Base-by-base conservation (phyloP, 257 asterid species). In the Primulina tabacum region DNA sequence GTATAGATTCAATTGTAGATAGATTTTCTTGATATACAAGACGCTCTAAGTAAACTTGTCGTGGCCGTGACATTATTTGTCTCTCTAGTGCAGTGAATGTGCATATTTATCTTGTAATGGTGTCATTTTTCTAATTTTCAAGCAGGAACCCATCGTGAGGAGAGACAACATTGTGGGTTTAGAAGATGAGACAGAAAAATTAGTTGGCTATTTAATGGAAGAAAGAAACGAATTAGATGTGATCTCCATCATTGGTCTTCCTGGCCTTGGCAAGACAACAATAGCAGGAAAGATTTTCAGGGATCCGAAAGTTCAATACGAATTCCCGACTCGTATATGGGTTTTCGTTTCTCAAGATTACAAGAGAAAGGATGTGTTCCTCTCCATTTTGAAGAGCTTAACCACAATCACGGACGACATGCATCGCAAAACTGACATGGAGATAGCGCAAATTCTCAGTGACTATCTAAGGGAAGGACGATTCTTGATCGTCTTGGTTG, bases 251-350 rank as follows among this genome's bases (percentile, higher is more conserved):
- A 61, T 67, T 50, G 71, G 71, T 17, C 53, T 67, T 40, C 47
- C 71, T 32, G 71, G 71, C 14, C 71, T 67, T 14, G 71, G 71
- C 3, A 67, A 67, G 40, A 67, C 62, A 52, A 50, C 62, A 14
- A 4, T 67, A 29, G 71, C 71, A 24, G 34, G 37, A 53, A 67
- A 43, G 26, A 33, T 67, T 10, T 67, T 24, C 34, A 28, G 40
- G 29, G 71, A 67, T 30, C 29, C 71, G n/a, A 26, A 18, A 10
- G 35, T 67, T n/a, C n/a, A 12, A 14, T 67, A 67, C 56, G 62
- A 67, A 18, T 67, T 67, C 71, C 56, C 53, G 16, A 53, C 32
- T 32, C 29, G 71, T 50, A 61, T 18, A 1, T 67, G 71, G 71
- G 37, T 20, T 18, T 8, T 7, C 12, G 62, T 67, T 8, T 67